Evolutionary conservation across 208 protist genomes (phyloP).

Genomic region (Leishmania tarentolae): DNA sequence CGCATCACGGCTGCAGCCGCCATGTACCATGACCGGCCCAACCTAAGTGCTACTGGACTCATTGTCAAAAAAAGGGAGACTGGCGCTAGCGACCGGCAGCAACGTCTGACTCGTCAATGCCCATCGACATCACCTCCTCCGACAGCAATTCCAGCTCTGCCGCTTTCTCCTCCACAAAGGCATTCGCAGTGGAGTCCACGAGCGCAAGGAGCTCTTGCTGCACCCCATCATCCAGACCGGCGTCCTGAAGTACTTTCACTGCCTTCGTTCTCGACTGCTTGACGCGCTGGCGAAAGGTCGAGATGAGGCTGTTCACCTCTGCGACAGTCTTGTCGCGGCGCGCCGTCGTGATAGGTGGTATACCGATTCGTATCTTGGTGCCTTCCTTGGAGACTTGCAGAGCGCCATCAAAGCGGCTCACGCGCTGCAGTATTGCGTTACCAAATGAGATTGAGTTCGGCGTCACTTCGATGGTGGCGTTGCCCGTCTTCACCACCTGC

Average conservation of each 20-base stretch:
- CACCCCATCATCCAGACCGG: conserved; percentile 63
- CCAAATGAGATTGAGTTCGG: conserved; percentile 60
- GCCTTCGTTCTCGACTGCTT: conserved; percentile 65
- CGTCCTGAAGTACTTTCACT: conserved; percentile 67
- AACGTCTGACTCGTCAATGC: conserved; percentile 73
- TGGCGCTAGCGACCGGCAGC: conserved; percentile 7
- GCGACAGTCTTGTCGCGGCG: conserved; percentile 61
- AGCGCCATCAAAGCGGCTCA: conserved; percentile 74
- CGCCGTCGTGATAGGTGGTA: conserved; percentile 73
- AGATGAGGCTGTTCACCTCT: conserved; percentile 56
- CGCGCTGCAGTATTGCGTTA: conserved; percentile 58
- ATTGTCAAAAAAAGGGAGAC: no score
- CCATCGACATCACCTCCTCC: conserved; percentile 86
- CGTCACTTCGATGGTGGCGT: conserved; percentile 67
- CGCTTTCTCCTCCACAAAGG: conserved; percentile 79
- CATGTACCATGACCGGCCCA: not conserved
- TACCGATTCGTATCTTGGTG: conserved; percentile 62
- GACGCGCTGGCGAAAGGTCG: conserved; percentile 53
- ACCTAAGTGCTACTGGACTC: not conserved
- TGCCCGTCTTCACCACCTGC: conserved; percentile 73
- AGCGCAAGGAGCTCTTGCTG: conserved; percentile 53
- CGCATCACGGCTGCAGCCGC: not conserved
- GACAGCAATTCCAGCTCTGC: conserved; percentile 69
- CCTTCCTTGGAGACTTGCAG: conserved; percentile 79
- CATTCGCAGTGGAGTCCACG: conserved; percentile 55